Base-by-base conservation (phyloP, 306 rosid species). In the Arachis hypogaea region DNA sequence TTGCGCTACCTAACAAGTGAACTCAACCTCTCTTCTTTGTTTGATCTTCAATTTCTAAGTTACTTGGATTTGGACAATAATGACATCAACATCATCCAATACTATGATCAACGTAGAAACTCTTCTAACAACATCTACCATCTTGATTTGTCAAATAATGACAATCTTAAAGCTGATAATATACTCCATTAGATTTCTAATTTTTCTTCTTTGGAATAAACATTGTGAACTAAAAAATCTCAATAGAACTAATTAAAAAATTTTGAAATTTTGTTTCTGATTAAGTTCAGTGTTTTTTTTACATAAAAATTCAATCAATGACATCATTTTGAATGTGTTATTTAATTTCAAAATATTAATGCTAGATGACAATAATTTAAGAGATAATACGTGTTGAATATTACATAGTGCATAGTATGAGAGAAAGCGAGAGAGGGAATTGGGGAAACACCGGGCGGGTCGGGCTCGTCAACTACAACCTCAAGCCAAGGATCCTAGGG, bases 211-310 rank as follows among this genome's bases (percentile, higher is more conserved):
- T 70, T 70, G 29, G 22, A 70, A 42, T 71, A 0, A 9, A 4
- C 0, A 71, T 61, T 12, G 0, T 0, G 0, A 9, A 66, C 66
- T 81, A 81, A 22, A 36, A 1, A 11, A 55, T 72, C 51, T 36
- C 77, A 6, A 66, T 30, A 28, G 71, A 69, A 44, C 60, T 76
- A 12, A 77, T 66, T 0, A 22, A 63, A 11, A 78, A 67, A 77
- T 78, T 81, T 72, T 75, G 68, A 78, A 71, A 57, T 40, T 71
- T 71, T 12, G 1, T 66, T 16, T 1, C 44, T 18, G 18, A 18
- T 28, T 58, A 61, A 11, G 30, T 80, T 6, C 47, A 49, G 3
- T 0, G 1, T 22, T 30, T 74, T 5, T 1, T 42, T 8, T 81
- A 0, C 7, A 4, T 28, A 6, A 57, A n/a, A 81, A 82, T 56